Evolutionary conservation across 495 filamentous ascomycete species (phyloP).

Genomic region (Aspergillus egyptiacus): DNA sequence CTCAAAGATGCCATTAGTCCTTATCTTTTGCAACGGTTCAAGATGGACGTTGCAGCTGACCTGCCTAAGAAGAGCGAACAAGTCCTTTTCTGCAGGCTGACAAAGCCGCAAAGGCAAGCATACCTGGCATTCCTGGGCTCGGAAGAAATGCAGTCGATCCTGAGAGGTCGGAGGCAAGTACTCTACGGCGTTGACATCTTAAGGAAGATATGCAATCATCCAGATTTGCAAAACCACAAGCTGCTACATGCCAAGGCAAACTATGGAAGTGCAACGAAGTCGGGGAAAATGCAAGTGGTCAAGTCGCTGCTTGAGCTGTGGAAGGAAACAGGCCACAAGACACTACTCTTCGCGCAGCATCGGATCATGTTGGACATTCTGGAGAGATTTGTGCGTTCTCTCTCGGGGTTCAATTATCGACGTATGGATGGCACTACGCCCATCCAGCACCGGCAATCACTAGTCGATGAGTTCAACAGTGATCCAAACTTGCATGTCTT

Average conservation of each 20-base stretch:
- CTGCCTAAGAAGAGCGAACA: slow-evolving; percentile 92
- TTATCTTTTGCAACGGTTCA: slow-evolving; percentile 88
- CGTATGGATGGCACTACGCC: slow-evolving; percentile 91
- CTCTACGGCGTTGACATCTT: slow-evolving; percentile 85
- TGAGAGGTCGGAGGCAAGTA: slow-evolving; percentile 66
- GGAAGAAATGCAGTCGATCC: slow-evolving; percentile 71
- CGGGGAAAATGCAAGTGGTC: slow-evolving; percentile 92
- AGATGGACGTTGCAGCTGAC: slow-evolving; percentile 88
- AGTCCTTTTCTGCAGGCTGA: slow-evolving; percentile 90
- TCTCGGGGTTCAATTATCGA: slow-evolving; percentile 67
- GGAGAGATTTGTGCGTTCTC: slow-evolving; percentile 62
- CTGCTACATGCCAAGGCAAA: slow-evolving; percentile 49
- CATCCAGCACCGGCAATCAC: slow-evolving; percentile 70
- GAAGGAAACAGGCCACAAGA: slow-evolving; percentile 85
- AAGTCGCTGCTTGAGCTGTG: slow-evolving; percentile 77
- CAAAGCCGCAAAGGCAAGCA: slow-evolving; percentile 62
- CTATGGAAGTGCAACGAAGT: slow-evolving; percentile 69
- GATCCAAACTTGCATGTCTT: slow-evolving; percentile 77
- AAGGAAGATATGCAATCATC: slow-evolving; percentile 96
- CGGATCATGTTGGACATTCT: slow-evolving; percentile 91
- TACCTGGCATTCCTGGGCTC: slow-evolving; percentile 80
- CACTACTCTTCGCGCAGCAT: slow-evolving; percentile 83
- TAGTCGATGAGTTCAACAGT: slow-evolving; percentile 90
- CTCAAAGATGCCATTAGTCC: slow-evolving; percentile 87
- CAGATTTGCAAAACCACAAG: slow-evolving; percentile 72